Evolutionary conservation across 164 flowering plant genomes (phyloP), one percentile per base, ranked within the genome.

Genomic region (Dillenia suffruticosa): DNA sequence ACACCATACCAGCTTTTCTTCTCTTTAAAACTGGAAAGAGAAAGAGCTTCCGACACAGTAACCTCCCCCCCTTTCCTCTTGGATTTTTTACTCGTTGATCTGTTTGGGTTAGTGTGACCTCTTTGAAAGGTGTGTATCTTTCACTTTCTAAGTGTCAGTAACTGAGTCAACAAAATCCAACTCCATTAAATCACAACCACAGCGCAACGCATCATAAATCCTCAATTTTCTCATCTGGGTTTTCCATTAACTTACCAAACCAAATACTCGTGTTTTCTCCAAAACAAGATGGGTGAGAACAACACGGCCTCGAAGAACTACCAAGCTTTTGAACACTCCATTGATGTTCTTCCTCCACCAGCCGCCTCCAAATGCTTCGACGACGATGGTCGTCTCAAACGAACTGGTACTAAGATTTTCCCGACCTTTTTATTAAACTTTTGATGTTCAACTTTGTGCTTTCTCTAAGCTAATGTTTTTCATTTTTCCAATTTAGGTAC

Each of bases 301-400:
- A 58, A 45, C 49, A 51, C 51, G 51, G 58, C 48, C 26, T 12
- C 61, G 3, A 71, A 22, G 59, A 53, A 65, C 62, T 59, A 56
- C 1, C 61, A 59, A 19, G 63, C 44, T 3, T 56, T 53, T 12
- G 64, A 52, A 43, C 58, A 63, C 48, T 54, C 72, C 50, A 49
- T 63, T 1, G 70, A 67, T 14, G 56, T 44, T 46, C 59, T 45
- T 44, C 40, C 13, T 5, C 66, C 67, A 6, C 66, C 58, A 14
- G 26, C 11, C 10, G 71, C 51, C 53, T 76, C 80, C 59, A 65
- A 74, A 26, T 64, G 66, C 49, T 74, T 78, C 32, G 85, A 81
- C 26, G 85, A 81, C 46, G 84, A 80, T 61, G 84, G 85, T 8
- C 79, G 80, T 46, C 69, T 67, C 69, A 78, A 74, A 53, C 55